These are phyloP conservation scores for Euphorbia schlechtendalii DNA, from an alignment of 441 rosid genomes.

Conservation along the genomic window DNA sequence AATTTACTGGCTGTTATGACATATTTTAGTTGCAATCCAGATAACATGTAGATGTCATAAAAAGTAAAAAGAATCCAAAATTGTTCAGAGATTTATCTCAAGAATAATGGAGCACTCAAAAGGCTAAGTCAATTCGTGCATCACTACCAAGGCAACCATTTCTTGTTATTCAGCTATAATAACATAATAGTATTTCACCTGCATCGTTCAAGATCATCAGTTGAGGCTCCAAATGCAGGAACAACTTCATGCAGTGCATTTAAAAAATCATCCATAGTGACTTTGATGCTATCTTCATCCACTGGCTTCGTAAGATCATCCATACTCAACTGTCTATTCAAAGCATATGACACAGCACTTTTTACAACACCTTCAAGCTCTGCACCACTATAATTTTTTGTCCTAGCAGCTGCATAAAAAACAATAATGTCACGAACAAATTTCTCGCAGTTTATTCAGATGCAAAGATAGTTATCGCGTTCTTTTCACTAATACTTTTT, in stretches of 20 bases:
- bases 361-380: constrained; percentile 99
- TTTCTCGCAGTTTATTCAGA: neutral
- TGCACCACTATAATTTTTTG: constrained; percentile 98
- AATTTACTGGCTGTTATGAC: neutral
- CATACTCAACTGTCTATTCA: constrained; percentile 90
- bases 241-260: constrained; percentile 69
- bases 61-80: too few relatives aligned
- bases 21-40: neutral
- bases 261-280: constrained; percentile 88
- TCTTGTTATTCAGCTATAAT: neutral
- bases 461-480: neutral
- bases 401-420: constrained; percentile 76
- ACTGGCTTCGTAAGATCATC: constrained; percentile 97
- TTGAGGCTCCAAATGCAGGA: constrained; percentile 99
- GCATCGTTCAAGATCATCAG: constrained; percentile 92
- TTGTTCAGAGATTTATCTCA: too few relatives aligned
- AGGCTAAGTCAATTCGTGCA: neutral
- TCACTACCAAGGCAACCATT: neutral
- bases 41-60: too few relatives aligned
- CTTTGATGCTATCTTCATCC: constrained; percentile 91
- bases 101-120: too few relatives aligned
- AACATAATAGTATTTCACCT: constrained; percentile 57
- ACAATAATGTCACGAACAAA: constrained; percentile 11
- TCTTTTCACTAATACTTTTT: neutral
- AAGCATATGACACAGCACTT: constrained; percentile 95